phyloP scores from a whole-genome alignment of 2,329 filamentous ascomycete species.

The Thelonectria olida region DNA sequence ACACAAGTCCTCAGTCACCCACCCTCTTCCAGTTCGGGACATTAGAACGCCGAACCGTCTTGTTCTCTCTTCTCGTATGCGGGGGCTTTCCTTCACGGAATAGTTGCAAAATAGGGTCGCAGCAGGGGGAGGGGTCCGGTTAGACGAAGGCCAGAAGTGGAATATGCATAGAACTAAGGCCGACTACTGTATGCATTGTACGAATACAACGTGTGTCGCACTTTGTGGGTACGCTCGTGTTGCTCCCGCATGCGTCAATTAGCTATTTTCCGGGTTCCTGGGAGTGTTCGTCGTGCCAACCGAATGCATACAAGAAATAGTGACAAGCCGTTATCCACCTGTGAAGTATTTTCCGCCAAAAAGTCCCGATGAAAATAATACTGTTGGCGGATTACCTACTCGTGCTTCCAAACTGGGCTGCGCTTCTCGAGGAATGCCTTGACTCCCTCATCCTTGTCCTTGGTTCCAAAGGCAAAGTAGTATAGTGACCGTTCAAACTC shows the following conservation, averaged over 20 bases:
- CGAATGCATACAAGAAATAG: neutral
- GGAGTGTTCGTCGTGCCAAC: neutral
- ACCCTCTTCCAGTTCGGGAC: neutral
- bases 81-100: neutral
- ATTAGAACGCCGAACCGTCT: neutral
- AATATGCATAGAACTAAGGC: neutral
- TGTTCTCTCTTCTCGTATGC: neutral
- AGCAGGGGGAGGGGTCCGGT: neutral
- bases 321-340: neutral
- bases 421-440: conserved; percentile 44
- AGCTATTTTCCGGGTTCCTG: neutral
- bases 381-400: neutral
- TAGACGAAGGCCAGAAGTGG: neutral
- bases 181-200: neutral
- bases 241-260: neutral
- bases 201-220: neutral
- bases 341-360: neutral
- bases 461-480: conserved; percentile 47
- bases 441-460: conserved; percentile 44
- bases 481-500: conserved; percentile 48
- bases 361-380: neutral
- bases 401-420: conserved; percentile 27
- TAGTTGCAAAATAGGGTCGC: neutral
- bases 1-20: no score
- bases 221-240: neutral